Percentiles rank a stretch among this genome's conserved stretches.
These are phyloP conservation scores for Rubia peregrina DNA, from an alignment of 305 asterid species.

Conservation along the genomic window DNA sequence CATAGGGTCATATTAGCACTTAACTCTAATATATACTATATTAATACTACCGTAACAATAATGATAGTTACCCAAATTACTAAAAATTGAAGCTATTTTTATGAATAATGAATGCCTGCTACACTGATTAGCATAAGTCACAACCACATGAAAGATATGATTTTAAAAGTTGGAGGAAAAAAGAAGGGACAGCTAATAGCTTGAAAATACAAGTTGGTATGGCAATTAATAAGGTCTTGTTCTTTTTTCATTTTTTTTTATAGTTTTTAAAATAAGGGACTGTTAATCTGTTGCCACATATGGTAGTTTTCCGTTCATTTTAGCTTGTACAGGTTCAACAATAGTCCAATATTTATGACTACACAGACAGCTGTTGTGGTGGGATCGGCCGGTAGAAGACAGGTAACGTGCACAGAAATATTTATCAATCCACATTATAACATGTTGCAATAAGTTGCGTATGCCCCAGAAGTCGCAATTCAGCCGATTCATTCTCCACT, in stretches of 20 bases:
- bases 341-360: not conserved
- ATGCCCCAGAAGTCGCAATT: not conserved
- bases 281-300: not conserved
- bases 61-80: too few relatives aligned
- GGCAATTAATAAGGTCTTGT: not conserved
- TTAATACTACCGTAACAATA: too few relatives aligned
- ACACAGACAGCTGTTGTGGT: not conserved
- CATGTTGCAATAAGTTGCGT: too few relatives aligned
- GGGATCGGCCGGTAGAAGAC: not conserved
- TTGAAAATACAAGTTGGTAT: not conserved
- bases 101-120: too few relatives aligned
- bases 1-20: too few relatives aligned
- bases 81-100: too few relatives aligned
- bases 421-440: not conserved
- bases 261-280: not conserved
- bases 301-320: not conserved
- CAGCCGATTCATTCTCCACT: too few relatives aligned
- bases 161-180: too few relatives aligned
- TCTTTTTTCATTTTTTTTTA: too few relatives aligned
- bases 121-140: too few relatives aligned
- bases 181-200: not conserved
- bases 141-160: too few relatives aligned
- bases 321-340: not conserved
- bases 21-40: too few relatives aligned
- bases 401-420: slow-evolving; percentile 3